These are phyloP conservation scores for Solanum bulbocastanum DNA, from an alignment of 257 asterid species.

Conservation along the genomic window DNA sequence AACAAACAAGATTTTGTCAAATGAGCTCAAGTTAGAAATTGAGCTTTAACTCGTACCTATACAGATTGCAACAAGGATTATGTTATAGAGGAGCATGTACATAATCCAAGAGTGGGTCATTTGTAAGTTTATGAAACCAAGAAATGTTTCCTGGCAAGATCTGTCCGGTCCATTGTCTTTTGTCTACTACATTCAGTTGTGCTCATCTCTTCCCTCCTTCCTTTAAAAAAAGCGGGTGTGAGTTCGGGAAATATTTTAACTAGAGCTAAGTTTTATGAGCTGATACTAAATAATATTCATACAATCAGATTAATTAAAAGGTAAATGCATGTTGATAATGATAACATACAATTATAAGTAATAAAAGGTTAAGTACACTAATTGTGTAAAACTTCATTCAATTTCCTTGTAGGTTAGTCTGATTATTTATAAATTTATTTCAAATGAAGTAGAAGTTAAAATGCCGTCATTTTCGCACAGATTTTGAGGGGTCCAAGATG, in stretches of 20 bases:
- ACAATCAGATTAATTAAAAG: not conserved
- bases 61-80: not conserved
- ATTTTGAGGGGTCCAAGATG: not conserved
- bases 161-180: not conserved
- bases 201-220: not conserved
- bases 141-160: not conserved
- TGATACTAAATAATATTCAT: not conserved
- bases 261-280: not conserved
- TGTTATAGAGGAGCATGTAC: not conserved
- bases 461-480: not conserved
- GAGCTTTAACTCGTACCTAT: not conserved
- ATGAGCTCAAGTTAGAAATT: not conserved
- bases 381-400: not conserved
- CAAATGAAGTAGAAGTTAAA: not conserved
- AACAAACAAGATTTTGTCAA: not conserved
- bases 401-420: not conserved
- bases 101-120: not conserved
- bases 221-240: not conserved
- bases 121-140: not conserved
- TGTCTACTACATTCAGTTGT: not conserved
- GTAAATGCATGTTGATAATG: not conserved
- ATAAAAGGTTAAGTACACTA: not conserved
- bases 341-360: not conserved
- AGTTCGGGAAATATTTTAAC: not conserved
- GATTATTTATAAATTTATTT: not conserved